Base-by-base conservation (phyloP, 1,284 basidiomycete genomes). In the Trichosporon inkin region DNA sequence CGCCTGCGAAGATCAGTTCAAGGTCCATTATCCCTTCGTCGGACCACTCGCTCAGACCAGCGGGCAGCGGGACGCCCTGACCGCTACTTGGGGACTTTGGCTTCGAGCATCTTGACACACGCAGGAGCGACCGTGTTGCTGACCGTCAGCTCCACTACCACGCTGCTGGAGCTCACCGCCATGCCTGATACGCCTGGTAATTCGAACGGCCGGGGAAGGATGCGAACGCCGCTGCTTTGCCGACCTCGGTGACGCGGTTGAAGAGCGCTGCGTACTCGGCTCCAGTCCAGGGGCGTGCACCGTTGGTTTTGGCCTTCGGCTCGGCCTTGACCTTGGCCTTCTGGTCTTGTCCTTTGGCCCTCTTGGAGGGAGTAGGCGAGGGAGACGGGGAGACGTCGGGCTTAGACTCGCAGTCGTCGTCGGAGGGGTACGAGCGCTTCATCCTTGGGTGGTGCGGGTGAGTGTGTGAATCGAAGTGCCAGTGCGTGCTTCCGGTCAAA, bases 121-220 rank as follows among this genome's bases (percentile, higher is more conserved):
- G 22, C 19, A 2, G 47, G 47, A 7, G 24, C 22, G 24, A 49
- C 47, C 4, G 32, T 28, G 32, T 28, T 10, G 16, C 47, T 49
- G 47, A 4, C 3, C n/a, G 28, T 55, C 39, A 55, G 53, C 22
- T 34, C 24, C 4, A 17, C 28, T 2, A 19, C 3, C 1, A 11
- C 53, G 3, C 6, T 2, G 2, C 16, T 6, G n/a, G 0, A 28
- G 53, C 57, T 41, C 36, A 59, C 61, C 57, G 55, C 62, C 62
- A 63, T 5, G 58, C 53, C n/a, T 44, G 17, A 16, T 51, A 53
- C 16, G 52, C 51, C 57, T 64, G 62, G 32, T 58, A 49, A 28
- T 13, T 35, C 2, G 57, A 54, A 19, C 59, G 62, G 24, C 60
- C 57, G 10, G 44, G 51, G 8, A 63, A 38, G n/a, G 53, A 57